Evolutionary conservation across 257 asterid species (phyloP).

Genomic region (Solanum clarkiae): DNA sequence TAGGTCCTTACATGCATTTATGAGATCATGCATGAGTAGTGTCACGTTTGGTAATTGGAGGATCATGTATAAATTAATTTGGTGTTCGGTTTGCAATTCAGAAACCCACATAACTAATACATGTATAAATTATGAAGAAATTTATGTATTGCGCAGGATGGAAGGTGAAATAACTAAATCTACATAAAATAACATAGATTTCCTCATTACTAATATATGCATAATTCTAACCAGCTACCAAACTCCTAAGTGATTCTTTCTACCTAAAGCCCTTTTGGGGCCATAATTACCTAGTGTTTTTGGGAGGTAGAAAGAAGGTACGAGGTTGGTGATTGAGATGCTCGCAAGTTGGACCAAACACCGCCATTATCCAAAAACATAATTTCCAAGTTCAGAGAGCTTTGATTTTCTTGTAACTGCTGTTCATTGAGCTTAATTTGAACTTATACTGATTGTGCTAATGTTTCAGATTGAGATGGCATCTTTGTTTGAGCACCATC

Average conservation of each 20-base stretch:
- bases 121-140: not conserved
- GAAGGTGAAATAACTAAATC: not conserved
- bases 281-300: not conserved
- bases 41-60: not conserved
- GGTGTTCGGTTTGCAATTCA: not conserved
- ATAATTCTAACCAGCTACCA: not conserved
- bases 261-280: not conserved
- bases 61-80: not conserved
- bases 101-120: not conserved
- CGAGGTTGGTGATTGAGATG: not conserved
- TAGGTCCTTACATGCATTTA: too few species aligned
- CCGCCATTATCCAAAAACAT: not conserved
- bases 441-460: not conserved
- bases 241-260: not conserved
- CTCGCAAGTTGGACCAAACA: not conserved
- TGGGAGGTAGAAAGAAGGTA: not conserved
- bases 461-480: constrained; percentile 90
- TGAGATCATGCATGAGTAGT: not conserved
- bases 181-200: not conserved
- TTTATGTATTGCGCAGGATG: not conserved
- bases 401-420: not conserved
- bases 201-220: not conserved
- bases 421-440: not conserved
- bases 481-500: constrained; percentile 74
- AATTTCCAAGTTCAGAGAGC: not conserved